Percentiles rank a stretch among this genome's conserved stretches.
Conservation (phyloP, 306 rosid species). For the Quercus wislizeni region DNA sequence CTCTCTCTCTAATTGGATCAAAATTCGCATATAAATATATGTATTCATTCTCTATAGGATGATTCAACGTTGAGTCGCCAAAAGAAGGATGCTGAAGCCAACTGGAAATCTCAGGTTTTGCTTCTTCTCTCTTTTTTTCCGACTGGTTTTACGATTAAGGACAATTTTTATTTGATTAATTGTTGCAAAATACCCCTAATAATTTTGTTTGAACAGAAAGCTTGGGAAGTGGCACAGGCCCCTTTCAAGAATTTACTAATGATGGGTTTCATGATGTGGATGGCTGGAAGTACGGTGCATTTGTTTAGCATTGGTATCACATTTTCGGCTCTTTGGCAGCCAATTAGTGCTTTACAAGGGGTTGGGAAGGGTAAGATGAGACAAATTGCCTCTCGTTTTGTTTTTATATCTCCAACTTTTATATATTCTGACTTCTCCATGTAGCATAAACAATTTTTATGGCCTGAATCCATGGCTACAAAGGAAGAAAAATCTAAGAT, state of each 20-base stretch:
- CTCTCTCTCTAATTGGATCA: background rate
- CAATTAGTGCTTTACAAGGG: slow-evolving; percentile 86
- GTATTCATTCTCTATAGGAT: slow-evolving; percentile 35
- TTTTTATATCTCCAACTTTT: background rate
- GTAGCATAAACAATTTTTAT: background rate
- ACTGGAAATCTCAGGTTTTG: slow-evolving; percentile 84
- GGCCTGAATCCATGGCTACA: background rate
- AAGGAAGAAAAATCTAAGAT: background rate
- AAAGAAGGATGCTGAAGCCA: slow-evolving; percentile 93
- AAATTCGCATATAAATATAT: too few relatives aligned
- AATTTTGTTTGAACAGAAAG: slow-evolving; percentile 60
- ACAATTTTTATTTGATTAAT: background rate
- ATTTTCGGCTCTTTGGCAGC: slow-evolving; percentile 99
- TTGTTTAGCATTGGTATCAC: slow-evolving; percentile 97
- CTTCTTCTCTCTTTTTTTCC: background rate
- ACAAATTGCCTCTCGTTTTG: background rate
- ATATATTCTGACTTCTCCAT: too few relatives aligned
- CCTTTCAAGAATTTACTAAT: slow-evolving; percentile 92
- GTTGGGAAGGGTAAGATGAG: slow-evolving; percentile 70
- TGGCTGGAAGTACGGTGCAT: slow-evolving; percentile 97
- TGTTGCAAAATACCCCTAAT: background rate
- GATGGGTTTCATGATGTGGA: slow-evolving; percentile 99
- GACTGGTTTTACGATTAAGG: background rate
- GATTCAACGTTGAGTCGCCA: slow-evolving; percentile 90
- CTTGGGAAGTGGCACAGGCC: slow-evolving; percentile 99